A percentile compares a stretch with the other conserved stretches of the same genome.
Conservation (phyloP, 495 filamentous ascomycete species). For the Xylaria palmicola region DNA sequence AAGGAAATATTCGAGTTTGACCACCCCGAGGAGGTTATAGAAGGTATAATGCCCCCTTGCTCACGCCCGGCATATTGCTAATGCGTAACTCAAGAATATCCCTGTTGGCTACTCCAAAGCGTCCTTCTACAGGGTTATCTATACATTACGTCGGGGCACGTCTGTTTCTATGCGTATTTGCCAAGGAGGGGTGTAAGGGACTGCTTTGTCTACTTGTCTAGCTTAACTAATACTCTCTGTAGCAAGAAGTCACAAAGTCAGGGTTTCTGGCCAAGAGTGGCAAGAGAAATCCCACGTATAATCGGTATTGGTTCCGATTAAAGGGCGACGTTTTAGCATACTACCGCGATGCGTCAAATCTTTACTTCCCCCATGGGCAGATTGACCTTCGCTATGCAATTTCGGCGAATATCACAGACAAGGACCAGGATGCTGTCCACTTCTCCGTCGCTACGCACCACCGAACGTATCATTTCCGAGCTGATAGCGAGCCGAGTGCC, state of each 20-base stretch:
- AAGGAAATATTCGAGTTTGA: conserved; percentile 90
- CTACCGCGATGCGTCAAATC: conserved; percentile 75
- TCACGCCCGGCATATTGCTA: background rate
- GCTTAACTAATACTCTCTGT: conserved; percentile 26
- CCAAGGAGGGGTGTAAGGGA: conserved; percentile 77
- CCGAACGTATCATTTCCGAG: conserved; percentile 81
- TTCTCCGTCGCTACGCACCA: conserved; percentile 84
- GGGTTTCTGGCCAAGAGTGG: conserved; percentile 89
- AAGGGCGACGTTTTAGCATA: conserved; percentile 97
- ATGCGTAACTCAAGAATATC: conserved; percentile 66
- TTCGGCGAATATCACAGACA: conserved; percentile 70
- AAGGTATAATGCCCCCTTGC: conserved; percentile 47
- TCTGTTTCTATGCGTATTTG: conserved; percentile 96
- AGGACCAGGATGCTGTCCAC: conserved; percentile 70
- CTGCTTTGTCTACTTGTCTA: background rate
- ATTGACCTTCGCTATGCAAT: conserved; percentile 93
- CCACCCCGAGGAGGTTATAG: conserved; percentile 77
- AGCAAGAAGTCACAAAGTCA: conserved; percentile 79
- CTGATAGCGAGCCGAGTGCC: conserved; percentile 83
- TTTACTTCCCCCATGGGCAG: conserved; percentile 89
- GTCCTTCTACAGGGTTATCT: conserved; percentile 92
- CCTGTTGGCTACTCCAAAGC: conserved; percentile 90
- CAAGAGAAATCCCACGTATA: conserved; percentile 83
- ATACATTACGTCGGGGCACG: conserved; percentile 91
- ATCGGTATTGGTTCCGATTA: conserved; percentile 93